Percentiles rank a stretch among this genome's conserved stretches.
phyloP scores from a whole-genome alignment of 83 land plant genomes.

The Picea engelmannii region DNA sequence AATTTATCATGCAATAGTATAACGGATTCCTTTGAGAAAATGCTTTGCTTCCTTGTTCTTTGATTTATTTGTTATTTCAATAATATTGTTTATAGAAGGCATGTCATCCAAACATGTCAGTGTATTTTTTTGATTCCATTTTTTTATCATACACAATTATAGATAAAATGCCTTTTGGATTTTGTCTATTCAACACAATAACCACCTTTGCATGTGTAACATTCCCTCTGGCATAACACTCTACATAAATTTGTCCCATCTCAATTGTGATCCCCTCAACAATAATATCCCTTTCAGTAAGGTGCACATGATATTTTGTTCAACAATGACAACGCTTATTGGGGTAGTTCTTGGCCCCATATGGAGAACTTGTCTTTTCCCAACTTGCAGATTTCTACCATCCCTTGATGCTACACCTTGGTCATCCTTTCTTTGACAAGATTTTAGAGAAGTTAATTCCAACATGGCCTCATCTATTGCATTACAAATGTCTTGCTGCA shows the following conservation, averaged over 20 bases:
- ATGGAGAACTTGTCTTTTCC: constrained; percentile 19
- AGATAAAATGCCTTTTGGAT: constrained; percentile 47
- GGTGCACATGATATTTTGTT: constrained; percentile 32
- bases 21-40: constrained; percentile 68
- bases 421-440: constrained; percentile 27
- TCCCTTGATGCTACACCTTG: constrained; percentile 22
- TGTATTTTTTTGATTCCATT: constrained; percentile 42
- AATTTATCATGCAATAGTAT: constrained; percentile 83
- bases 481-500: constrained; percentile 36
- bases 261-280: constrained; percentile 58
- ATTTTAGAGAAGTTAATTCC: constrained; percentile 29
- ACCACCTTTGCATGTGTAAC: constrained; percentile 35
- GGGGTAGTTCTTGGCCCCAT: constrained; percentile 12
- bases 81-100: constrained; percentile 45
- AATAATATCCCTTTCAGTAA: constrained; percentile 51
- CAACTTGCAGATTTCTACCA: constrained; percentile 20
- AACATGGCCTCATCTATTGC: constrained; percentile 15
- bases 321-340: constrained; percentile 16
- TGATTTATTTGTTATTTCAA: constrained; percentile 42
- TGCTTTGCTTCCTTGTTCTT: constrained; percentile 62
- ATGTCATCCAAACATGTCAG: constrained; percentile 82
- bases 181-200: constrained; percentile 21
- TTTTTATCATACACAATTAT: constrained; percentile 60
- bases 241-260: constrained; percentile 28
- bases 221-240: constrained; percentile 31